Percentiles rank a stretch among this genome's conserved stretches.
These are phyloP conservation scores for Rhodamnia argentea DNA, from an alignment of 345 rosid species.

Conservation along the genomic window DNA sequence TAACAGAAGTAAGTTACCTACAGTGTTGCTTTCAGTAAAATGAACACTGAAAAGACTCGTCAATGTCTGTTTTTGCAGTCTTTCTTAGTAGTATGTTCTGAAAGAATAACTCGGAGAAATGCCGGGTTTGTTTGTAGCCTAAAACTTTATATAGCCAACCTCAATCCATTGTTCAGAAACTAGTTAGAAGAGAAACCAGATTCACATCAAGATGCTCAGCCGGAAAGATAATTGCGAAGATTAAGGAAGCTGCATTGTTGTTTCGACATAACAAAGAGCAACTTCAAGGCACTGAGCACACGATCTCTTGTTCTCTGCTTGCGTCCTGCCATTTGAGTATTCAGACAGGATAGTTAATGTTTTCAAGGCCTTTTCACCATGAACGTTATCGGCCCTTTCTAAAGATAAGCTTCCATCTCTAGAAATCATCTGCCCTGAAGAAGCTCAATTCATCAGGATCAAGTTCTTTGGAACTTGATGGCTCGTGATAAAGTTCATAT, in stretches of 20 bases:
- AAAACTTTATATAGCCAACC: not conserved
- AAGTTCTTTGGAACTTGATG: not conserved
- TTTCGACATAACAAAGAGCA: slow-evolving; percentile 75
- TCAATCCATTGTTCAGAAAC: slow-evolving; percentile 35
- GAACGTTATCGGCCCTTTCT: not conserved
- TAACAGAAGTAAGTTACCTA: not conserved
- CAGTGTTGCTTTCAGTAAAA: not conserved
- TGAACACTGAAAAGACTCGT: not conserved
- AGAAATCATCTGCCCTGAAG: not conserved
- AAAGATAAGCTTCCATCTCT: not conserved
- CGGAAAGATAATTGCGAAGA: slow-evolving; percentile 63
- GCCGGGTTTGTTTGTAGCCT: not conserved
- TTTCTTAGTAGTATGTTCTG: not conserved
- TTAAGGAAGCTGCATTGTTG: slow-evolving; percentile 69
- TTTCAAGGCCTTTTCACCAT: not conserved
- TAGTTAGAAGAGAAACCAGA: slow-evolving; percentile 71
- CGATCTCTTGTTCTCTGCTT: not conserved
- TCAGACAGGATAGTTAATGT: not conserved
- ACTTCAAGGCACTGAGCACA: slow-evolving; percentile 47
- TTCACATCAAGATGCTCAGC: slow-evolving; percentile 73
- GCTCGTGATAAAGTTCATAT: not conserved
- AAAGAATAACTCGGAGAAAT: not conserved
- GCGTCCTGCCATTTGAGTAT: not conserved
- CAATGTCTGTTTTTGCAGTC: not conserved
- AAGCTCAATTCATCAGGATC: not conserved